A percentile compares a stretch with the other conserved stretches of the same genome.
phyloP scores from a whole-genome alignment of 2,329 filamentous ascomycete species.

The Diaporthe citrichinensis region DNA sequence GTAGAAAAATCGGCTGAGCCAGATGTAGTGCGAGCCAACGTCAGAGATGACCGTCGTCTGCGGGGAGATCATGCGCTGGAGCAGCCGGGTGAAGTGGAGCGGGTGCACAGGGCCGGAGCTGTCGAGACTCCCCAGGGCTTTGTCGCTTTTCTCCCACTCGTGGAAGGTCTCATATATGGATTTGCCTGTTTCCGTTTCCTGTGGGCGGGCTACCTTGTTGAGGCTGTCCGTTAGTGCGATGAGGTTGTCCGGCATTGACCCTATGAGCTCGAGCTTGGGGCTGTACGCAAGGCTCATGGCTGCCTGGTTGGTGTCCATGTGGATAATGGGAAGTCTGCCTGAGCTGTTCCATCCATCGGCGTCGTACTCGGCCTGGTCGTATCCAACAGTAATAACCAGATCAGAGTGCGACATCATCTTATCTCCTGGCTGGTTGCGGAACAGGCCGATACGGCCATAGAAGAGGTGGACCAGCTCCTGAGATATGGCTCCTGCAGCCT shows the following conservation, averaged over 20 bases:
- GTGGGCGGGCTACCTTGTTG: conserved; percentile 50
- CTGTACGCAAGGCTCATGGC: conserved; percentile 59
- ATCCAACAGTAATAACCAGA: conserved; percentile 60
- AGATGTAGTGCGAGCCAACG: conserved; percentile 64
- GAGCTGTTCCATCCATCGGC: conserved; percentile 59
- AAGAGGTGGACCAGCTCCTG: conserved; percentile 59
- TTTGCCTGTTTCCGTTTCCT: conserved; percentile 53
- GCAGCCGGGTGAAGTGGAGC: conserved; percentile 59
- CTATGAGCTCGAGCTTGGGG: conserved; percentile 58
- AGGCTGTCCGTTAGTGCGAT: conserved; percentile 52
- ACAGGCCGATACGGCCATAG: conserved; percentile 62
- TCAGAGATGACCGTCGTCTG: conserved; percentile 60
- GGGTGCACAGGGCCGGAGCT: conserved; percentile 56
- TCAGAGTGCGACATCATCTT: conserved; percentile 58
- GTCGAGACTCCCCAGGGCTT: conserved; percentile 43
- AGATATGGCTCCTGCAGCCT: conserved; percentile 62
- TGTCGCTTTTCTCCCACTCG: conserved; percentile 50
- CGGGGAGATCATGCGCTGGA: conserved; percentile 57
- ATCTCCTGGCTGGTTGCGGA: conserved; percentile 64
- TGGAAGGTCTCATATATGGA: conserved; percentile 53
- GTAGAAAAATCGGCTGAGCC: conserved; percentile 61
- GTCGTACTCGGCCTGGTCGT: conserved; percentile 64
- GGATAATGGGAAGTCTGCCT: conserved; percentile 55
- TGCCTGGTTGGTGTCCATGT: conserved; percentile 58
- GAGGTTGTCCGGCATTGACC: conserved; percentile 58